Base-by-base conservation (phyloP, 192 early-diverging fungal genomes). In the Obelidium mucronatum region DNA sequence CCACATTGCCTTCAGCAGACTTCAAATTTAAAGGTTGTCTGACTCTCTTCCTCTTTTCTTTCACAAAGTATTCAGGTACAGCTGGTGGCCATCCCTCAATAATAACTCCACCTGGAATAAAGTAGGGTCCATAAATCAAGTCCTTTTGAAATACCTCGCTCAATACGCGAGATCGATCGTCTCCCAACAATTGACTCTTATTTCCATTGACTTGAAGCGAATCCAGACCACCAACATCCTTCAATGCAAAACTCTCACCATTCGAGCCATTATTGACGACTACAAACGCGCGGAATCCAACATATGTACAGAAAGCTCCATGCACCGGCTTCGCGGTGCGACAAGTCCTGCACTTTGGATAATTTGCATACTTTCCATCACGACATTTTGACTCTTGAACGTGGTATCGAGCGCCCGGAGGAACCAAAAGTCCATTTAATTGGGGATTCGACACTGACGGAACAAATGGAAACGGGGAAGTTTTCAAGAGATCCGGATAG, bases 251-350 rank as follows among this genome's bases (percentile, higher is more conserved):
- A 24, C 5, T 26, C 8, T 28, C 13, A 19, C 8, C 44, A 6
- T 15, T 15, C 8, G 44, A 48, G 11, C 19, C 44, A 6, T 19
- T 15, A 31, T 58, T 26, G 0, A 8, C 15, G 15, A 72, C 30
- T 35, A 55, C 11, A 58, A 72, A 72, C 6, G 56, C 69, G 34
- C 69, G 69, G 39, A 72, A 72, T 34, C 69, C 69, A n/a, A 58
- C 34, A 35, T 72, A 72, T 13, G 58, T 58, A 37, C 69, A 72
- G 35, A 30, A 6, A 8, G 69, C 53, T 17, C 44, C 17, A 28
- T 44, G 67, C 11, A 52, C 67, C 33, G 8, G 8, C 15, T 55
- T 51, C 36, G 54, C 36, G 28, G 28, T 35, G 17, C 69, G 51
- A 37, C 69, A 72, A 35, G 33, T 72, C 1, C 69, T 51, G 54